A percentile compares a stretch with the other conserved stretches of the same genome.
These are phyloP conservation scores for Zymoseptoria pseudotritici DNA, from an alignment of 2,329 filamentous ascomycete genomes.

Conservation along the genomic window DNA sequence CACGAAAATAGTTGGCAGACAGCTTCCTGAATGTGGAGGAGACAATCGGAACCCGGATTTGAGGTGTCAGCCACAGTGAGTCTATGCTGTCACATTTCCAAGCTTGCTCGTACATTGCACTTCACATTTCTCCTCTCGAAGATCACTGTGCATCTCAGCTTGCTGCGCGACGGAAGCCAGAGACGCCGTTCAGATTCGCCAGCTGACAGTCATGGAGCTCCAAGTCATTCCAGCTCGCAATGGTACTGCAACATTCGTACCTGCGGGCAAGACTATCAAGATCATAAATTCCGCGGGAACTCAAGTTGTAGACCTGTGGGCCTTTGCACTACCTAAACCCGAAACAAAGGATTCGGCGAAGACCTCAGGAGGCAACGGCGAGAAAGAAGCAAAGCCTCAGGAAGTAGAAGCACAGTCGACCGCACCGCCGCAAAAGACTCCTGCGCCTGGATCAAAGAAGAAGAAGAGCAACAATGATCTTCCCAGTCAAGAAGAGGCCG, in stretches of 20 bases:
- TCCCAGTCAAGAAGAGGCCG: conserved; percentile 30
- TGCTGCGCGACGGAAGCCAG: not conserved
- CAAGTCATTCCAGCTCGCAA: conserved; percentile 44
- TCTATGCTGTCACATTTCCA: not conserved
- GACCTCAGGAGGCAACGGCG: not conserved
- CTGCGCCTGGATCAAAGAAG: conserved; percentile 12
- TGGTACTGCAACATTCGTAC: conserved; percentile 45
- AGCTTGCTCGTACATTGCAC: not conserved
- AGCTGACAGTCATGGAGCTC: conserved; percentile 9
- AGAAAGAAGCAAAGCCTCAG: conserved; percentile 19
- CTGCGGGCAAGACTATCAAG: conserved; percentile 42
- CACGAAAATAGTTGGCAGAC: not conserved
- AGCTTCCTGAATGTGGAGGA: not conserved
- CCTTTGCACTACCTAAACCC: conserved; percentile 40
- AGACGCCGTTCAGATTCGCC: not conserved
- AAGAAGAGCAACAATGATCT: conserved; percentile 25
- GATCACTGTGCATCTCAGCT: not conserved
- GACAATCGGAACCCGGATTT: not conserved
- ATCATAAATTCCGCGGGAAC: conserved; percentile 46
- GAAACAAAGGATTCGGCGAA: conserved; percentile 24
- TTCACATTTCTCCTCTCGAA: not conserved
- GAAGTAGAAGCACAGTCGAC: conserved; percentile 12
- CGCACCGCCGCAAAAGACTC: conserved; percentile 1
- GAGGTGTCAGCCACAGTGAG: not conserved
- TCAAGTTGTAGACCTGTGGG: conserved; percentile 45